Conservation (phyloP, 176 grass and related monocot species). For the Paspalum vaginatum region DNA sequence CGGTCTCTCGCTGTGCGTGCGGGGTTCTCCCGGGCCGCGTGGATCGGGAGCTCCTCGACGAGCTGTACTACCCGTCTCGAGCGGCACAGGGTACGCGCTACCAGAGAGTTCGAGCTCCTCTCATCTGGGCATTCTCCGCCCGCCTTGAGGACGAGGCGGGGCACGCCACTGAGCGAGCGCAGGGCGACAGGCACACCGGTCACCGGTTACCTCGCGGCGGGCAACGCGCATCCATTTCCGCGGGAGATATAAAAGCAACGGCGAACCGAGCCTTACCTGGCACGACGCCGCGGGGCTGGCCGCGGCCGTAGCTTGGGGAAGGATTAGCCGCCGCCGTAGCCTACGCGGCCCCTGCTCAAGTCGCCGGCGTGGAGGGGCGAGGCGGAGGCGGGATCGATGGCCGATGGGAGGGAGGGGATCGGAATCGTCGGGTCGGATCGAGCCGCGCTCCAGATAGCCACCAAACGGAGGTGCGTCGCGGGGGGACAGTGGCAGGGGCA, state of each 20-base stretch:
- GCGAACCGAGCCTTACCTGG: not conserved
- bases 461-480: no score
- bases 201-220: not conserved
- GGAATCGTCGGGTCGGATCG: constrained; percentile 30
- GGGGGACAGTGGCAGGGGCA: not conserved
- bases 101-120: not conserved
- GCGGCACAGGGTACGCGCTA: not conserved
- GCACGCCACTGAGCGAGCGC: not conserved
- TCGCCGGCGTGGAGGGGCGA: constrained; percentile 24
- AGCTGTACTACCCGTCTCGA: not conserved
- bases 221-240: constrained; percentile 15
- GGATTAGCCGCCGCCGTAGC: not conserved
- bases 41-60: constrained; percentile 3
- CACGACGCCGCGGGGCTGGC: not conserved
- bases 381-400: constrained; percentile 12
- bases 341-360: not conserved
- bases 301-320: not conserved
- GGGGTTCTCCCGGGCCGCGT: not conserved
- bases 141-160: not conserved
- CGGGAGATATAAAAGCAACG: not conserved
- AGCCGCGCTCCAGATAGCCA: constrained; percentile 24
- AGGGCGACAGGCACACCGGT: no score
- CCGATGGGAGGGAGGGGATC: not conserved
- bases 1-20: not conserved
- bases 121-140: constrained; percentile 11